Conservation (phyloP, 2,329 filamentous ascomycete genomes). For the Microdochium paspali region DNA sequence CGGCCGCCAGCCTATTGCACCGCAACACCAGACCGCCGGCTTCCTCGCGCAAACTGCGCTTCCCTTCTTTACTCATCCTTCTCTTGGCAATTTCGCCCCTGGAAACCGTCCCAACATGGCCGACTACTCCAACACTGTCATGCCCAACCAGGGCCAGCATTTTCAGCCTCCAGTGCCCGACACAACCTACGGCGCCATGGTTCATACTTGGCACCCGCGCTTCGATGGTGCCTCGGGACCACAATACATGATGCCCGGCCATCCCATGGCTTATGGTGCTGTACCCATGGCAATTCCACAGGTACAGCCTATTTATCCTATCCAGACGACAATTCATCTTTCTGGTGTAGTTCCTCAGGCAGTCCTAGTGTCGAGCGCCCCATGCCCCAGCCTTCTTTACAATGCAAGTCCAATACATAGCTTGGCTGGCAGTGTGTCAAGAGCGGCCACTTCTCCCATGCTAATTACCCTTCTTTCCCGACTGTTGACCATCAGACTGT, state of each 20-base stretch:
- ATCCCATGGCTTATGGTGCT: conserved; percentile 9
- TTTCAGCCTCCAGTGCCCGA: conserved; percentile 52
- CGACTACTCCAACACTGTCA: conserved; percentile 32
- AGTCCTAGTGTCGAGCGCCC: neutral
- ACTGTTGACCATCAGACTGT: neutral
- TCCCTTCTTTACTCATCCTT: conserved; percentile 3
- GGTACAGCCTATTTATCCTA: conserved; percentile 18
- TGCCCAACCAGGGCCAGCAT: conserved; percentile 33
- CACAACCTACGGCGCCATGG: conserved; percentile 44
- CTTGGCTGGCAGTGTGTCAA: neutral
- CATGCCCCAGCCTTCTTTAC: neutral
- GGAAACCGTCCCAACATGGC: conserved; percentile 17
- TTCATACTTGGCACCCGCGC: conserved; percentile 47
- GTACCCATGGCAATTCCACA: conserved; percentile 12
- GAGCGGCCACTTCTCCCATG: neutral
- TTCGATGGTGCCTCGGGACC: conserved; percentile 23
- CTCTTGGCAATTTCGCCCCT: neutral
- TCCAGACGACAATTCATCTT: conserved; percentile 13
- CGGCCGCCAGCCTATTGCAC: conserved; percentile 7
- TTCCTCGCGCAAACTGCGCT: conserved; percentile 2
- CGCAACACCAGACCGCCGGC: conserved; percentile 8
- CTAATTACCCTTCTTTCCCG: neutral
- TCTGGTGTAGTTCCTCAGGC: conserved; percentile 19
- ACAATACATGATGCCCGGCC: conserved; percentile 1
- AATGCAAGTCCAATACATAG: neutral